These are phyloP conservation scores for Alopecurus myosuroides DNA, from an alignment of 176 grass and related monocot species.

Conservation along the genomic window DNA sequence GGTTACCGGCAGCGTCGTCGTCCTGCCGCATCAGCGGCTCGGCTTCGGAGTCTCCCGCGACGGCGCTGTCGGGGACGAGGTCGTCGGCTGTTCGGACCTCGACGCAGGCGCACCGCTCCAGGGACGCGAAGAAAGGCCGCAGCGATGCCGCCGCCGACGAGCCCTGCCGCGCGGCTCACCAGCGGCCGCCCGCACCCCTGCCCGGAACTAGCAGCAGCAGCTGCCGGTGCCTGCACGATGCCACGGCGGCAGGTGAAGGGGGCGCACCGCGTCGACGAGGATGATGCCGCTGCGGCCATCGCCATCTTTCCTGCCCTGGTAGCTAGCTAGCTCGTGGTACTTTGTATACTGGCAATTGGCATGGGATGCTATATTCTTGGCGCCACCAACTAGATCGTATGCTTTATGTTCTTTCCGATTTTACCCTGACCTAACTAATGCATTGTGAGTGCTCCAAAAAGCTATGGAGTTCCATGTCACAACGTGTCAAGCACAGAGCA, in stretches of 20 bases:
- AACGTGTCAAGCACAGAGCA: too few species aligned
- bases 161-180: slow-evolving; percentile 29
- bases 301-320: neutral
- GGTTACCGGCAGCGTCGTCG: neutral
- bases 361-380: too few species aligned
- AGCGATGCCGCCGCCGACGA: slow-evolving; percentile 24
- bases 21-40: neutral
- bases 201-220: neutral
- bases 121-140: slow-evolving; percentile 31
- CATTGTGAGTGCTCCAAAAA: too few species aligned
- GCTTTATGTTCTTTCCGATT: neutral
- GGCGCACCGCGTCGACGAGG: slow-evolving; percentile 24
- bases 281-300: neutral
- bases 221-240: neutral
- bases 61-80: too few species aligned
- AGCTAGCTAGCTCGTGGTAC: neutral
- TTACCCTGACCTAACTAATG: too few species aligned
- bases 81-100: slow-evolving; percentile 8
- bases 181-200: slow-evolving; percentile 25
- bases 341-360: too few species aligned
- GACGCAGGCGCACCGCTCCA: slow-evolving; percentile 27
- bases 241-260: slow-evolving; percentile 25
- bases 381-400: too few species aligned
- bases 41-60: neutral
- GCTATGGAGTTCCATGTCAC: too few species aligned